These are phyloP conservation scores for Musa beccarii DNA, from an alignment of 176 grass and related monocot genomes.

Conservation along the genomic window DNA sequence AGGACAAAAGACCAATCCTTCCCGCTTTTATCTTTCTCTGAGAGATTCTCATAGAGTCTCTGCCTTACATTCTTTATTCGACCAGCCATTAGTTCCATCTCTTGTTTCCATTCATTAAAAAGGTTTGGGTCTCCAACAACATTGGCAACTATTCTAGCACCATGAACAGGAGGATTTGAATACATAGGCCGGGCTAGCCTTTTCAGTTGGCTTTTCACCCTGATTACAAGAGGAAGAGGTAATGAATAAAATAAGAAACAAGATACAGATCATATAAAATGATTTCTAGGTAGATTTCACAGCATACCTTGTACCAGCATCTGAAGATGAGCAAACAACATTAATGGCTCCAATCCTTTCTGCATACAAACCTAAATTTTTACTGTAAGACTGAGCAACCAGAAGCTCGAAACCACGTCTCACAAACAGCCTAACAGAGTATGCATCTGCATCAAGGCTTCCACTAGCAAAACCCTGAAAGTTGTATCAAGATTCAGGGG, in stretches of 20 bases:
- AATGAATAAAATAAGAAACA: background rate
- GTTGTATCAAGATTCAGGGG: constrained; percentile 22
- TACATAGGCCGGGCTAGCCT: constrained; percentile 90
- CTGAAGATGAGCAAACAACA: constrained; percentile 71
- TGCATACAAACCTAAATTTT: constrained; percentile 89
- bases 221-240: constrained; percentile 15
- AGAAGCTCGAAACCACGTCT: constrained; percentile 81
- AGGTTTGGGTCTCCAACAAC: constrained; percentile 76
- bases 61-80: constrained; percentile 89
- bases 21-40: constrained; percentile 60
- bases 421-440: constrained; percentile 80
- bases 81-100: constrained; percentile 88
- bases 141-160: constrained; percentile 83
- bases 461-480: constrained; percentile 92
- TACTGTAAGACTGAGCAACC: constrained; percentile 94
- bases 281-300: constrained; percentile 6
- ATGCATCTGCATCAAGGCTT: constrained; percentile 95
- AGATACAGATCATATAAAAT: background rate
- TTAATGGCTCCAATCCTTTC: constrained; percentile 96
- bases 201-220: constrained; percentile 98
- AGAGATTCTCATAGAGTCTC: constrained; percentile 64
- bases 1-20: constrained; percentile 98
- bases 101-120: constrained; percentile 90
- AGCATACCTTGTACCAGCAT: constrained; percentile 55
- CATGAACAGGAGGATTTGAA: constrained; percentile 83